Base-by-base conservation (phyloP, 2,329 filamentous ascomycete genomes). In the Colletotrichum theobromicola region DNA sequence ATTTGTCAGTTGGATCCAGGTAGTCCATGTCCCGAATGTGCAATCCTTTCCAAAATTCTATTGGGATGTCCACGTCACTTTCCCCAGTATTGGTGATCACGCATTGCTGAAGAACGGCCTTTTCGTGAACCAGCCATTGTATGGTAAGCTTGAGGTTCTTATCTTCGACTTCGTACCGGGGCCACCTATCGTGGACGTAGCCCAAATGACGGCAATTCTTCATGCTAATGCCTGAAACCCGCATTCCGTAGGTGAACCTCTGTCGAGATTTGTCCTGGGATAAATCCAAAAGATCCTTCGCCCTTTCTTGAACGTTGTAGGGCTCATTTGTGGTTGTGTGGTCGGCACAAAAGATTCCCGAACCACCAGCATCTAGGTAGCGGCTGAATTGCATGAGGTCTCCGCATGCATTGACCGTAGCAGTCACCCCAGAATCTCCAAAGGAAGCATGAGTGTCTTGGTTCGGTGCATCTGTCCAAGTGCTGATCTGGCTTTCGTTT, bases 21-120 rank as follows among this genome's bases (percentile, higher is more conserved):
- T 63, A 42, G 34, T 63, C 60, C 32, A 63, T 24, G 8, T 63
- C 34, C 15, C 60, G 60, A 18, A 63, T 63, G 32, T 42, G 60
- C 1, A 63, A 16, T 0, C 1, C 24, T 21, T 34, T 37, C 2
- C n/a, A 5, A 28, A 42, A 63, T 2, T 42, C 24, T 7, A 63
- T 63, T 42, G 32, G 1, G 1, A 63, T 2, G 2, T 37, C 21
- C 0, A 42, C 2, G 1, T 35, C 34, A 18, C 12, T 4, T 15
- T 26, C 6, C 6, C 60, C 60, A 1, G 13, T 37, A 1, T 30
- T 63, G 0, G 34, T 42, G 34, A 63, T 21, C 0, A 37, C 6
- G 2, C 34, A 63, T n/a, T 63, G 15, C 15, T 63, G 60, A 0
- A 63, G 15, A 28, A 63, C 60, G 2, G 1, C 1, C 0, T 63